Evolutionary conservation across 164 flowering plant species (phyloP).

Genomic region (Tinospora cordifolia): DNA sequence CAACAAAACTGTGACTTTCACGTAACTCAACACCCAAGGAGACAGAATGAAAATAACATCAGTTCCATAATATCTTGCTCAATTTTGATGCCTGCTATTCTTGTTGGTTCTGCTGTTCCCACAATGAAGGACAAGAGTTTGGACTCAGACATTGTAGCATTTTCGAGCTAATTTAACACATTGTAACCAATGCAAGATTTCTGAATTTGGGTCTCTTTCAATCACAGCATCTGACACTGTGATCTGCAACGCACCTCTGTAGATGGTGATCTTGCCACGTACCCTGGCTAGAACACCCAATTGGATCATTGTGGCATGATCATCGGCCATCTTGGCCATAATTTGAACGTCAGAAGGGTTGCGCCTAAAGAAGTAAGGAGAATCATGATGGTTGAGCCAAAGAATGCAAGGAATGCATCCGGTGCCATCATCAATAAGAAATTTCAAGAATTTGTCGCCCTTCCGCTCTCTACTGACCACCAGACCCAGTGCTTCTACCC

Average conservation of each 20-base stretch:
- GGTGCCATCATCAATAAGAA: constrained; percentile 74
- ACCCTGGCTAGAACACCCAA: constrained; percentile 60
- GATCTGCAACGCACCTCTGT: constrained; percentile 52
- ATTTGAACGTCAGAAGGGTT: constrained; percentile 45
- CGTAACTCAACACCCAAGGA: neutral
- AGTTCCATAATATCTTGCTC: neutral
- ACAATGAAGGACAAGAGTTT: neutral
- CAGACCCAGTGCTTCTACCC: constrained; percentile 57
- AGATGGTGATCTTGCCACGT: constrained; percentile 53
- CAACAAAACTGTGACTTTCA: neutral
- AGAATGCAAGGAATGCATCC: constrained; percentile 65
- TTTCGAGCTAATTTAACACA: constrained; percentile 49
- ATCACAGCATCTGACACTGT: constrained; percentile 52
- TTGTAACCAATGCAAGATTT: constrained; percentile 74
- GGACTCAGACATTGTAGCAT: constrained; percentile 9
- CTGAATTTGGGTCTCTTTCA: constrained; percentile 71
- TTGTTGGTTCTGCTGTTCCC: neutral
- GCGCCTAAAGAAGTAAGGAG: constrained; percentile 42
- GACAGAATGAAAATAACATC: neutral
- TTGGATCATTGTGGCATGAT: constrained; percentile 26
- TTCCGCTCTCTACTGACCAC: constrained; percentile 51
- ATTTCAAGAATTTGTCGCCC: constrained; percentile 50
- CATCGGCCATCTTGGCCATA: constrained; percentile 33
- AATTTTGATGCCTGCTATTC: neutral
- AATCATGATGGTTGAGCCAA: constrained; percentile 69